phyloP scores from a whole-genome alignment of 768 basidiomycete species.

The Asterophora lycoperdoides region DNA sequence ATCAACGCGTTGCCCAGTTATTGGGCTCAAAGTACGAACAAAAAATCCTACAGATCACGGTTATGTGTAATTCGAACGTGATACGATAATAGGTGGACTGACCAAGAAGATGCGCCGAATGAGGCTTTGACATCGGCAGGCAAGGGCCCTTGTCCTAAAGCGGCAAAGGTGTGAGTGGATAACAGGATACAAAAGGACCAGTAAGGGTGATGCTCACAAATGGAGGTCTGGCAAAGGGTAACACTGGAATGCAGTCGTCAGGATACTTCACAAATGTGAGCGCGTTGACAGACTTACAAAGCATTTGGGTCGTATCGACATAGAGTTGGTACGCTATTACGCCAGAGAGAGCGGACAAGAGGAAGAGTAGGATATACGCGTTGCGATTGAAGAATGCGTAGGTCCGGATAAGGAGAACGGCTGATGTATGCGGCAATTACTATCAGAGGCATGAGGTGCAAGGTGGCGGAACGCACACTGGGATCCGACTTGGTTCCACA shows the following conservation, averaged over 20 bases:
- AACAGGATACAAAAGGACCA: background rate
- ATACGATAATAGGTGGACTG: conserved; percentile 16
- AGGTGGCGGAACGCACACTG: conserved; percentile 47
- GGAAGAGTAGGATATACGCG: conserved; percentile 55
- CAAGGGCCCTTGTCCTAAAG: conserved; percentile 60
- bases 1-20: conserved; percentile 4
- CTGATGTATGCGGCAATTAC: conserved; percentile 31
- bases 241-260: conserved; percentile 36
- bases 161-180: conserved; percentile 1
- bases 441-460: conserved; percentile 2
- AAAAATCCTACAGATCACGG: conserved; percentile 43
- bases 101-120: conserved; percentile 81
- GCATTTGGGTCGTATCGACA: conserved; percentile 75
- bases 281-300: conserved; percentile 41
- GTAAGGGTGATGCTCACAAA: conserved; percentile 34
- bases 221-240: conserved; percentile 62
- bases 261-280: background rate
- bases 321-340: conserved; percentile 80
- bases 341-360: conserved; percentile 63
- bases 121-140: conserved; percentile 77
- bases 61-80: conserved; percentile 7
- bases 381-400: conserved; percentile 86
- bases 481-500: conserved; percentile 86
- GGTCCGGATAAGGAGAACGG: conserved; percentile 77
- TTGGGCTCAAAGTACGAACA: conserved; percentile 33